These are phyloP conservation scores for Chaetomium fimeti DNA, from an alignment of 495 filamentous ascomycete species.

Conservation along the genomic window DNA sequence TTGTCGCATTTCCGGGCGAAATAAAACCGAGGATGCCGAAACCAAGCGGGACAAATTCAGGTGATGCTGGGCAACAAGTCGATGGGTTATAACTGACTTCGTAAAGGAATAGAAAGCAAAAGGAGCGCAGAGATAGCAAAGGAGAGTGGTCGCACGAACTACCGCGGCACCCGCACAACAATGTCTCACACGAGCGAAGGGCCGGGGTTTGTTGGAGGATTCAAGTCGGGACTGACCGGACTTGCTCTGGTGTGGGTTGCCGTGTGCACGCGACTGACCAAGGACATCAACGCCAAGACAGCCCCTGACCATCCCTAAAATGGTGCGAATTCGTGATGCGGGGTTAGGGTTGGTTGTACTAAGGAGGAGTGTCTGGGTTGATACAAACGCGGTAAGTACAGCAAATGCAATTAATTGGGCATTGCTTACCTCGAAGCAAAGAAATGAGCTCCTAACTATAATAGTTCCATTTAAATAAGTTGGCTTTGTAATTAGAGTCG, in stretches of 20 bases:
- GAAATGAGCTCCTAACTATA: too few species aligned
- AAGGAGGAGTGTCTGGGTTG: background rate
- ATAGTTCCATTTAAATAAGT: too few species aligned
- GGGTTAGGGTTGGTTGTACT: slow-evolving; percentile 13
- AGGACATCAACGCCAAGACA: background rate
- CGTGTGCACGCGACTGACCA: background rate
- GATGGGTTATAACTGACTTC: background rate
- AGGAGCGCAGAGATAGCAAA: background rate
- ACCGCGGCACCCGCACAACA: background rate
- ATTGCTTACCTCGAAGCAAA: too few species aligned
- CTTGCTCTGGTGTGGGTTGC: background rate
- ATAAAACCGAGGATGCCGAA: background rate
- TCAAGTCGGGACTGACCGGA: background rate
- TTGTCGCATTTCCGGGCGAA: slow-evolving; percentile 11
- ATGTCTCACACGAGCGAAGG: slow-evolving; percentile 3
- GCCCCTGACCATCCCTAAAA: background rate
- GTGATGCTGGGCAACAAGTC: too few species aligned
- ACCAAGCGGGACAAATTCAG: background rate
- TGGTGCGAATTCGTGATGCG: background rate
- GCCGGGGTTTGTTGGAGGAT: slow-evolving; percentile 1
- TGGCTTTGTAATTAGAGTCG: too few species aligned
- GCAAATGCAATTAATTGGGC: too few species aligned
- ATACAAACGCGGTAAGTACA: too few species aligned
- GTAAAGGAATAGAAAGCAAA: slow-evolving; percentile 1
- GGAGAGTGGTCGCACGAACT: background rate